Evolutionary conservation across 305 asterid genomes (phyloP).

Genomic region (Solanum hybrid): DNA sequence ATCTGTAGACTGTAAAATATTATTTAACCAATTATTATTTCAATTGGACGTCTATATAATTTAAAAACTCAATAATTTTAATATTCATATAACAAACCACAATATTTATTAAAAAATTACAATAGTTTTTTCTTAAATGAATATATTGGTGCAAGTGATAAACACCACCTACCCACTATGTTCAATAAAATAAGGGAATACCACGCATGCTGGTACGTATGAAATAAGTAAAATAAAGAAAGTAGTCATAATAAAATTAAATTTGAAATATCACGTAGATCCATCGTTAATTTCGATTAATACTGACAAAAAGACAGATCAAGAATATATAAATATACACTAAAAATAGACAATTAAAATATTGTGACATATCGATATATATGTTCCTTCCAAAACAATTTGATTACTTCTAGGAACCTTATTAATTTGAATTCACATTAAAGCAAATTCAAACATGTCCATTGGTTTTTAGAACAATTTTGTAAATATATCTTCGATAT

Average conservation of each 20-base stretch:
- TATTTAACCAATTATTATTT: background rate
- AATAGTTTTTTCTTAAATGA: background rate
- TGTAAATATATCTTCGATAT: too few relatives aligned
- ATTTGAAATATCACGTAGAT: background rate
- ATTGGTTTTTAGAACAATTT: too few relatives aligned
- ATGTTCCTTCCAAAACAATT: background rate
- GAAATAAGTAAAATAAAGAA: background rate
- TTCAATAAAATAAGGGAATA: background rate
- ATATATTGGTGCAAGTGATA: background rate
- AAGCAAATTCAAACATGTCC: background rate
- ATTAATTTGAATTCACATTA: too few relatives aligned
- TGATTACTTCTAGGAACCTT: background rate
- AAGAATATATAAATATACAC: background rate
- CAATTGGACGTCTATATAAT: background rate
- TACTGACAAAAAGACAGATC: background rate
- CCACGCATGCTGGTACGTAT: background rate
- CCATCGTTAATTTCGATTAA: background rate
- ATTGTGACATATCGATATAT: background rate
- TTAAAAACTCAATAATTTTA: background rate
- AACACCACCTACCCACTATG: background rate
- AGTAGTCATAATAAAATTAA: background rate
- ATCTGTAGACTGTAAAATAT: background rate
- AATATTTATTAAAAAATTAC: background rate
- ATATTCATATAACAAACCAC: background rate
- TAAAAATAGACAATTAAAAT: background rate